These are phyloP conservation scores for Arabidopsis hybrid DNA, from an alignment of 441 rosid genomes.

Conservation along the genomic window DNA sequence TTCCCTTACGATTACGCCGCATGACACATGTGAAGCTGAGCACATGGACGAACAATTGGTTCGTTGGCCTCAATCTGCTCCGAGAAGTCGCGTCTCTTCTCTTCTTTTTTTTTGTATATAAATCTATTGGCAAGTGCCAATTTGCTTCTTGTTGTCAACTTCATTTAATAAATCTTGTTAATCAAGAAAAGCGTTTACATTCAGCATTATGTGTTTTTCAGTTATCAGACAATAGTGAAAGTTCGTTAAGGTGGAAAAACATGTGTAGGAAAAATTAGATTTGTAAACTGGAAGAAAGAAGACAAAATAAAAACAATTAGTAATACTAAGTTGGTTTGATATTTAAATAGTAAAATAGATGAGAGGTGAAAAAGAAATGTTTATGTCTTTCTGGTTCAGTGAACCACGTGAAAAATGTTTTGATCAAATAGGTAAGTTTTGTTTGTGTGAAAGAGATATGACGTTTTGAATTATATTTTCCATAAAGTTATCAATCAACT, in stretches of 20 bases:
- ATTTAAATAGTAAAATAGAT: not conserved
- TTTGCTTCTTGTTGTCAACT: slow-evolving; percentile 35
- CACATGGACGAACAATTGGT: slow-evolving; percentile 39
- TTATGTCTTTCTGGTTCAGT: not conserved
- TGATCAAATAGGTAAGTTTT: not conserved
- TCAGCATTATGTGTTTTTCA: not conserved
- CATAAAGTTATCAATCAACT: not conserved
- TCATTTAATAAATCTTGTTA: not conserved
- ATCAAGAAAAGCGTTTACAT: not conserved
- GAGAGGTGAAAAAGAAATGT: not conserved
- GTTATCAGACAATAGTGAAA: not conserved
- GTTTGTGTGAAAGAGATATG: not conserved
- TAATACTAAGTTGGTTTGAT: not conserved
- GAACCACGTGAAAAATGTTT: not conserved
- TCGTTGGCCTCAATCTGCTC: slow-evolving; percentile 45
- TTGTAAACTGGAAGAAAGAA: not conserved
- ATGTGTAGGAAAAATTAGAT: not conserved
- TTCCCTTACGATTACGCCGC: slow-evolving; percentile 29
- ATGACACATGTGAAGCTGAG: slow-evolving; percentile 32
- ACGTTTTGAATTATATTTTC: not conserved
- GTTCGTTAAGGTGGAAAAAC: not conserved
- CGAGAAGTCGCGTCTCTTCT: slow-evolving; percentile 46
- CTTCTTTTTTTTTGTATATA: not conserved
- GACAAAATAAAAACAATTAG: no score
- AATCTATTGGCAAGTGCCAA: slow-evolving; percentile 3